Conservation (phyloP, 139 green algal species). For the Spirogloea muscicola region DNA sequence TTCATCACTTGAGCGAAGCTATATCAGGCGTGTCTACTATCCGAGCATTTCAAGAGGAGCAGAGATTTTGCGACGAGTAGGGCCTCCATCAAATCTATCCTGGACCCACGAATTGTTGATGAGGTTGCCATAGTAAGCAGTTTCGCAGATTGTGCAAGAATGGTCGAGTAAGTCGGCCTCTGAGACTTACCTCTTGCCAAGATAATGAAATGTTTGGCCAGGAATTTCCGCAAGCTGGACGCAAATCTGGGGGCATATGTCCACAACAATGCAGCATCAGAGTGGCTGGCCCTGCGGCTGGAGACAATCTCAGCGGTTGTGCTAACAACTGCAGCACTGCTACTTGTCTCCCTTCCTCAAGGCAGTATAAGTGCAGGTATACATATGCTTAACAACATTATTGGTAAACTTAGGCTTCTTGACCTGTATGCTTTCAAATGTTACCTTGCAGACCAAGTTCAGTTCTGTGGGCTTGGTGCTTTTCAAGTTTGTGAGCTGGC, state of each 20-base stretch:
- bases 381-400: too few relatives aligned
- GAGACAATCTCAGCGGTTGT: slow-evolving; percentile 57
- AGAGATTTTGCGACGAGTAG: slow-evolving; percentile 1
- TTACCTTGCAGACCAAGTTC: too few relatives aligned
- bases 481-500: too few relatives aligned
- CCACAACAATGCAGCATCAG: slow-evolving; percentile 63
- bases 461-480: too few relatives aligned
- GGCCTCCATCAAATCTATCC: not conserved
- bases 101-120: not conserved
- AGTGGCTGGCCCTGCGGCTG: slow-evolving; percentile 81
- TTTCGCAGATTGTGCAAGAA: not conserved
- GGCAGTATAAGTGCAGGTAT: too few relatives aligned
- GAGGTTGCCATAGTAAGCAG: too few relatives aligned
- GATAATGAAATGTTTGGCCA: not conserved
- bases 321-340: slow-evolving; percentile 32
- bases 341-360: slow-evolving; percentile 38
- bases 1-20: slow-evolving; percentile 66
- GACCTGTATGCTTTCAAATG: too few relatives aligned
- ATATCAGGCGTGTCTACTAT: slow-evolving; percentile 67
- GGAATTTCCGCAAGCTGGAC: slow-evolving; percentile 17
- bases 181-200: not conserved
- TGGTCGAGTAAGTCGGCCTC: not conserved
- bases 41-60: slow-evolving; percentile 36
- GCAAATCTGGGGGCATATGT: slow-evolving; percentile 66
- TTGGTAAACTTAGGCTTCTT: too few relatives aligned